A percentile compares a stretch with the other conserved stretches of the same genome.
Conservation (phyloP, 2,329 filamentous ascomycete genomes). For the Hypoxylon sp. region DNA sequence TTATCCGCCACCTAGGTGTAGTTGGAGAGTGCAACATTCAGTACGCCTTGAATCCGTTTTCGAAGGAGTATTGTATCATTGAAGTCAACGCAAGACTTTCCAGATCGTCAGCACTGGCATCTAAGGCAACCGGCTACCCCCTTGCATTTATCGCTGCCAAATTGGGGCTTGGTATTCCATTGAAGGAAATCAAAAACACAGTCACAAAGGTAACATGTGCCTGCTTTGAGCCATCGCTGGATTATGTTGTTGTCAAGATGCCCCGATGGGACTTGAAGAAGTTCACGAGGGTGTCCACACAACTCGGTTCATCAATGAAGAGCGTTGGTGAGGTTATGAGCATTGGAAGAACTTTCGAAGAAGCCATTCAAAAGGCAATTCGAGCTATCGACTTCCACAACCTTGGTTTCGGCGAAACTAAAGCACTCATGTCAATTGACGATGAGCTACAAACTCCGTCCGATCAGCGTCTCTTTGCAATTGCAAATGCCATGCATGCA, state of each 20-base stretch:
- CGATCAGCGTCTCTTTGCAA: constrained; percentile 96
- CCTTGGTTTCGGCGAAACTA: constrained; percentile 92
- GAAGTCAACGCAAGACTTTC: constrained; percentile 98
- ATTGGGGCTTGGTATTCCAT: constrained; percentile 91
- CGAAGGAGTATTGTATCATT: constrained; percentile 97
- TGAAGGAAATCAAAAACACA: constrained; percentile 96
- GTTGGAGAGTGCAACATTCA: constrained; percentile 99
- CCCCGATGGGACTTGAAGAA: constrained; percentile 99
- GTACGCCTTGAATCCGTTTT: constrained; percentile 96
- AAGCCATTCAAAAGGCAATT: constrained; percentile 98
- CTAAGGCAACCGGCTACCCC: constrained; percentile 97
- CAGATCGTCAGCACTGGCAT: constrained; percentile 93
- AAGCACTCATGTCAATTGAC: constrained; percentile 94
- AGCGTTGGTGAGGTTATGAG: constrained; percentile 99
- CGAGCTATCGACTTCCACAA: constrained; percentile 96
- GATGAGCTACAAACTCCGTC: constrained; percentile 97
- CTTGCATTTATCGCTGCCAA: constrained; percentile 97
- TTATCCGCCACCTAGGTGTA: constrained; percentile 96
- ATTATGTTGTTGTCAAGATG: constrained; percentile 99
- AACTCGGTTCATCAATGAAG: constrained; percentile 99
- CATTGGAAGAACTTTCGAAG: constrained; percentile 96
- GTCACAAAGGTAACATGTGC: constrained; percentile 97
- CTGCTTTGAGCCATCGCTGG: constrained; percentile 97
- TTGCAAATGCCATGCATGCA: constrained; percentile 96
- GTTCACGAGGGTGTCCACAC: constrained; percentile 95